A percentile compares a stretch with the other conserved stretches of the same genome.
phyloP scores from a whole-genome alignment of 257 asterid species.

The Lavandula angustifolia region DNA sequence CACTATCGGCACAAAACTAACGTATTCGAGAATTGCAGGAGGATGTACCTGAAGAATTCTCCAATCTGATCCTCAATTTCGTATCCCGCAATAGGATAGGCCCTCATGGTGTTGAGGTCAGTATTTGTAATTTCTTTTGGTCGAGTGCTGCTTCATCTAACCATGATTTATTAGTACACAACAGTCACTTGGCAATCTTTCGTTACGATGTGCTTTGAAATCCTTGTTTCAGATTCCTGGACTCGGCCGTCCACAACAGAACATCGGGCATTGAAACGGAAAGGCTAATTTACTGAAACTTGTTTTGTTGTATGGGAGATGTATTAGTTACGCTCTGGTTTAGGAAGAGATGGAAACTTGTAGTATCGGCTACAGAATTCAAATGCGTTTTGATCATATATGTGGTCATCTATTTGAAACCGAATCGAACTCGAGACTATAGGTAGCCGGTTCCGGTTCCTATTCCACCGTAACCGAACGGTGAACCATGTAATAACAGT shows the following conservation, averaged over 20 bases:
- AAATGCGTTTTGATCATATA: too few species aligned
- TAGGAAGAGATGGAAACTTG: neutral
- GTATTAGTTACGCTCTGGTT: neutral
- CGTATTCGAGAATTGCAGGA: conserved; percentile 54
- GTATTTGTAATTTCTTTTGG: conserved; percentile 25
- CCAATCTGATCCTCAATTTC: conserved; percentile 65
- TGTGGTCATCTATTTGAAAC: too few species aligned
- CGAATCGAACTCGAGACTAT: too few species aligned
- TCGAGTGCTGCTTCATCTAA: too few species aligned
- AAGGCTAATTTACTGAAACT: neutral
- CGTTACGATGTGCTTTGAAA: neutral
- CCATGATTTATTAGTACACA: too few species aligned
- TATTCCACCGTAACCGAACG: too few species aligned
- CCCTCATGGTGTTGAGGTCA: conserved; percentile 77
- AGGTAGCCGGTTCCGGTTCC: too few species aligned
- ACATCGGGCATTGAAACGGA: neutral
- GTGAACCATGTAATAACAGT: too few species aligned
- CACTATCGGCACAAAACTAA: neutral
- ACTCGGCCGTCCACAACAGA: conserved; percentile 34
- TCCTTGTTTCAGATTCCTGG: conserved; percentile 53
- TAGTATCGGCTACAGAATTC: too few species aligned
- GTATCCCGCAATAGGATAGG: conserved; percentile 84
- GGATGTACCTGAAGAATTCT: conserved; percentile 90
- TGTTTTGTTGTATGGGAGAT: conserved; percentile 10
- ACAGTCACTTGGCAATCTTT: too few species aligned